Base-by-base conservation (phyloP, 108 stramenopile species). In the Fragilaria radians region DNA sequence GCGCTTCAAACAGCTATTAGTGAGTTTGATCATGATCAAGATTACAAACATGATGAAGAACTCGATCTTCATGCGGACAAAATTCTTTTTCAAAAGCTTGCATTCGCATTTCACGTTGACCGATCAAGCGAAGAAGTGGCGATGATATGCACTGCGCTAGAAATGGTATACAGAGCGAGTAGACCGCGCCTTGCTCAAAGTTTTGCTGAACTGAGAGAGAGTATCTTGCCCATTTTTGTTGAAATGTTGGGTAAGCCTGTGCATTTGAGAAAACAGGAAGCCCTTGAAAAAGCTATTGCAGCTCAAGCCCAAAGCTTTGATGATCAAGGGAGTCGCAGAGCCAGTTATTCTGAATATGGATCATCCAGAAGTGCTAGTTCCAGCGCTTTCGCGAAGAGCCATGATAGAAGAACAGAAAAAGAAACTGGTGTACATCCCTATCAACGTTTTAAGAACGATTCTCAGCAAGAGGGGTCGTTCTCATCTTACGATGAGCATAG, bases 11-110 rank as follows among this genome's bases (percentile, higher is more conserved):
- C 70, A 7, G 77, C 77, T 22, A 34, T 78, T n/a, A 68, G 69
- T 5, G 69, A 71, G 66, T 78, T 78, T 46, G 77, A 71, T 34
- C 77, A 78, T 32, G 51, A 67, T 53, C 63, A 78, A 30, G 63
- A 71, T 21, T 17, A 33, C 18, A 48, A 62, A 22, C 77, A 78
- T 32, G 73, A 78, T 28, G 77, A 78, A 46, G 77, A 78, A 52
- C 29, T 78, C 17, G 77, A 78, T 29, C 36, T 78, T 29, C 69
- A 70, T 1, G 73, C 73, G 22, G 73, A 74, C 59, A 68, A 72
- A 17, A 71, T 78, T 21, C 61, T 78, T 32, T 55, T 72, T 14
- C 73, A 73, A 59, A 78, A 78, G 49, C 53, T 78, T 29, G 52
- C 72, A 3, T 72, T 66, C 51, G 71, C 76, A 21, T 48, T 73